A percentile compares a stretch with the other conserved stretches of the same genome.
Conservation (phyloP, 768 basidiomycete genomes). For the Amanita rubescens region DNA sequence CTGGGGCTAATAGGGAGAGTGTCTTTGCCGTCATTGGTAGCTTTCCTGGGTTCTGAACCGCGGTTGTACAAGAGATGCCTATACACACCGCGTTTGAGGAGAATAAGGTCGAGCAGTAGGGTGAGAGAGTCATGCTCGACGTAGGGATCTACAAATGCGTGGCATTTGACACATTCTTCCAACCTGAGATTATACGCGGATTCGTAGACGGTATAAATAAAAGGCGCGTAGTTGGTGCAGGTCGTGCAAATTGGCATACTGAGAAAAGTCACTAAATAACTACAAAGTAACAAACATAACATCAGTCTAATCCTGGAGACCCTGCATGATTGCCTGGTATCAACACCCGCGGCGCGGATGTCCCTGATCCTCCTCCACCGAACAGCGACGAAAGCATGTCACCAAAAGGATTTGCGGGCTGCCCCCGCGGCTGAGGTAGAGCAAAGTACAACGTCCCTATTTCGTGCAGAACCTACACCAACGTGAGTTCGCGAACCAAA, state of each 20-base stretch:
- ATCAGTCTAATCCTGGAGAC: conserved; percentile 39
- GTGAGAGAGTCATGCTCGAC: conserved; percentile 77
- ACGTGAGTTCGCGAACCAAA: neutral
- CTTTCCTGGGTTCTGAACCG: conserved; percentile 54
- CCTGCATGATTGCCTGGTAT: conserved; percentile 32
- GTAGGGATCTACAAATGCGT: conserved; percentile 75
- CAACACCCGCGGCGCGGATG: conserved; percentile 35
- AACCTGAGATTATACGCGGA: conserved; percentile 72
- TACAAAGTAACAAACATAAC: neutral
- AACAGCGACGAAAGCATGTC: conserved; percentile 88
- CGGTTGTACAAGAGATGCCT: conserved; percentile 78
- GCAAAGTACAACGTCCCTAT: conserved; percentile 78
- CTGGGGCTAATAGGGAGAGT: conserved; percentile 9
- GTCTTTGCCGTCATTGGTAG: conserved; percentile 14
- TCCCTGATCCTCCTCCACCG: conserved; percentile 51
- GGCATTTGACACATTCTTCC: conserved; percentile 75
- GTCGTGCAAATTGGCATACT: conserved; percentile 76
- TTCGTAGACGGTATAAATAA: conserved; percentile 78
- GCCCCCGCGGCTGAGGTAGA: conserved; percentile 67
- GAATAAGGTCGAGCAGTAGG: conserved; percentile 70
- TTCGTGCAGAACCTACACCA: conserved; percentile 52
- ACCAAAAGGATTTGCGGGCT: conserved; percentile 73
- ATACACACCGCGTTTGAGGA: conserved; percentile 77
- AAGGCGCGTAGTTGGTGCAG: conserved; percentile 56
- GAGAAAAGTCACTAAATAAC: too few species aligned